Evolutionary conservation across 345 rosid genomes (phyloP), one percentile per base, ranked within the genome.

Genomic region (Psidium guajava): DNA sequence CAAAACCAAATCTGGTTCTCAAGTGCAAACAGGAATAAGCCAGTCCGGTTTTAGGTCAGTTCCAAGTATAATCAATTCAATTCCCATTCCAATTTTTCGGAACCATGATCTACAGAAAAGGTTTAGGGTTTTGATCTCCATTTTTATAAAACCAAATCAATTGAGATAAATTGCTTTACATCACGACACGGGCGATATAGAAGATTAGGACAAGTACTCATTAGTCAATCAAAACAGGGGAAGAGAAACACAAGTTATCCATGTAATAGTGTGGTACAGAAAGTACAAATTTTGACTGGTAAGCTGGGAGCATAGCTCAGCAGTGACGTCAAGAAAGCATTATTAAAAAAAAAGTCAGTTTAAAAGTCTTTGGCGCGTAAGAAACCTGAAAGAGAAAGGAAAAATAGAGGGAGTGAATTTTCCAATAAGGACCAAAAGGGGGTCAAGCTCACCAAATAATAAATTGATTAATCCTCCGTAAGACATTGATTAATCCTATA

Each of bases 21-120:
- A 0, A 0, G 24, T 69, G 77, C 6, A 32, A 69, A 8, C 5
- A 4, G 2, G 13, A 69, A 9, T 2, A 8, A 1, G 11, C 36
- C 6, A 59, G 18, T 27, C 15, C 10, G 15, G 20, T 10, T 36
- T 69, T 12, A 69, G 20, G 47, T 18, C 14, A 27, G 5, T 61
- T 27, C 1, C 73, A 14, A 61, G 5, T 27, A 27, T 32, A 32
- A 32, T 69, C 3, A 0, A 0, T 32, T 36, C 3, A 2, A 32
- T 32, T 9, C 47, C 40, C 24, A 18, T 32, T 69, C 42, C 24
- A 69, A 69, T 18, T 2, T 69, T 69, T 69, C 10, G 3, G 24
- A 32, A 69, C 10, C 0, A 2, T 0, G 47, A 69, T 22, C 0
- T 8, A 69, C 4, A 16, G 3, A 22, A 32, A 32, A 2, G 1